Evolutionary conservation across 768 basidiomycete species (phyloP).

Genomic region (Pisolithus marmoratus): DNA sequence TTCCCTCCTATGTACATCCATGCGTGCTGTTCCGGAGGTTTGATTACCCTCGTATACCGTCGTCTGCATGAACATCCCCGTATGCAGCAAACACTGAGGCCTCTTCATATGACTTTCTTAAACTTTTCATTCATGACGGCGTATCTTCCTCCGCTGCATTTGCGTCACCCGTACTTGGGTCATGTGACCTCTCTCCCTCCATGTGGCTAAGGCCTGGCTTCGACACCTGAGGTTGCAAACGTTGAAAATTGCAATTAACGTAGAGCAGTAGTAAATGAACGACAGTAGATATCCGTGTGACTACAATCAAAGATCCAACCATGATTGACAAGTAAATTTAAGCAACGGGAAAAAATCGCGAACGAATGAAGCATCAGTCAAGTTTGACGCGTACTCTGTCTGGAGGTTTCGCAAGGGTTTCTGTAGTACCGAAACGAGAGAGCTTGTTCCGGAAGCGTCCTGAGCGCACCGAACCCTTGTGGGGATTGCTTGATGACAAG

Average conservation of each 20-base stretch:
- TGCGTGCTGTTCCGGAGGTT: not conserved
- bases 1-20: too few species aligned
- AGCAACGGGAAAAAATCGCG: constrained; percentile 8
- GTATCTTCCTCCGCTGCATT: not conserved
- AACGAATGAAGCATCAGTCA: constrained; percentile 17
- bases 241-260: constrained; percentile 2
- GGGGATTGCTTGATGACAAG: constrained; percentile 15
- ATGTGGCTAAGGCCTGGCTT: not conserved
- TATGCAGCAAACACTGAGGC: not conserved
- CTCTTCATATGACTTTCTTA: not conserved
- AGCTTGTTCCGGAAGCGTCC: constrained; percentile 27
- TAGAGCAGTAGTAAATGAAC: constrained; percentile 8
- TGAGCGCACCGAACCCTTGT: constrained; percentile 16
- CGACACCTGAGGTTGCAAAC: constrained; percentile 3
- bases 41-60: not conserved
- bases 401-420: constrained; percentile 24
- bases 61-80: not conserved
- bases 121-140: not conserved
- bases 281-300: constrained; percentile 10
- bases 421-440: constrained; percentile 21
- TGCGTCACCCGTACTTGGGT: too few species aligned
- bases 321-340: constrained; percentile 24
- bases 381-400: constrained; percentile 34
- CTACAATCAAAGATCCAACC: constrained; percentile 16
- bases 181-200: not conserved